Conservation (phyloP, 129 eudicot genomes). For the Lonicera japonica region DNA sequence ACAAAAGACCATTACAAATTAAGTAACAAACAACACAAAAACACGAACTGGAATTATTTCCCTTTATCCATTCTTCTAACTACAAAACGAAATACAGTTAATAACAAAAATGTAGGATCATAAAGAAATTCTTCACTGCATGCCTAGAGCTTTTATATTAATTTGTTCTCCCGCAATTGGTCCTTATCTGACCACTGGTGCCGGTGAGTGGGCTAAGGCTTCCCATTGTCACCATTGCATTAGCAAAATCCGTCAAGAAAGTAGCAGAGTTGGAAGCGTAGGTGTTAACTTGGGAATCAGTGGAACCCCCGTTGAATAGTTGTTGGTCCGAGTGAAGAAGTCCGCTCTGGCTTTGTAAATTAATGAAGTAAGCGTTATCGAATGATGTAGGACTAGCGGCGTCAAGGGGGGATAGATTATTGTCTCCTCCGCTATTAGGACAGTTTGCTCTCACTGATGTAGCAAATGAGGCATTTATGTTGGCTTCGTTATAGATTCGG, state of each 20-base stretch:
- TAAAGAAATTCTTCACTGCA: not conserved
- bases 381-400: slow-evolving; percentile 8
- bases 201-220: slow-evolving; percentile 28
- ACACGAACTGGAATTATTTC: too few species aligned
- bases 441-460: slow-evolving; percentile 18
- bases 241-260: slow-evolving; percentile 19
- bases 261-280: slow-evolving; percentile 13
- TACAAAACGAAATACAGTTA: too few species aligned
- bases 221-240: slow-evolving; percentile 25
- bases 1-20: too few species aligned
- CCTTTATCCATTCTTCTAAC: too few species aligned
- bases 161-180: slow-evolving; percentile 16
- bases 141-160: not conserved
- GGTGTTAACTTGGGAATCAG: slow-evolving; percentile 17
- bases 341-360: slow-evolving; percentile 15
- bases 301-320: slow-evolving; percentile 23
- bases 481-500: slow-evolving; percentile 18
- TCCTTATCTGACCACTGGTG: slow-evolving; percentile 16
- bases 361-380: slow-evolving; percentile 12
- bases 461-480: slow-evolving; percentile 13
- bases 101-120: not conserved
- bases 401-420: slow-evolving; percentile 21
- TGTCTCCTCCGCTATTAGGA: slow-evolving; percentile 14
- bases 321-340: slow-evolving; percentile 25
- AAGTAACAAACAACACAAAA: too few species aligned